These are phyloP conservation scores for Ormosia semicastrata DNA, from an alignment of 306 rosid species.

Conservation along the genomic window DNA sequence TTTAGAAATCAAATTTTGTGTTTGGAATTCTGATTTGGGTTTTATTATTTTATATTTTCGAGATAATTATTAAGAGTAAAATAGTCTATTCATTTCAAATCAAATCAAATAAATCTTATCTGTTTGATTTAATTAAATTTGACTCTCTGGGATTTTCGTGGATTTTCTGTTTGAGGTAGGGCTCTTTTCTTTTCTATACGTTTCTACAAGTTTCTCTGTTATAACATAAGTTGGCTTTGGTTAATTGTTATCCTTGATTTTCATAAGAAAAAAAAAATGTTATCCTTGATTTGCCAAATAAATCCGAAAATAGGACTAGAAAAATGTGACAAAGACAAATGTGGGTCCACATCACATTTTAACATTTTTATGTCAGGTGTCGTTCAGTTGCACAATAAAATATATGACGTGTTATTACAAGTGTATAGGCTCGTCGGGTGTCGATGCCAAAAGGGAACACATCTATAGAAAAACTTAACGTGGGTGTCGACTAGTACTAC, in stretches of 20 bases:
- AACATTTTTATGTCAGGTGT: background rate
- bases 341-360: background rate
- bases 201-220: background rate
- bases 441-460: background rate
- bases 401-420: background rate
- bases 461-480: no score
- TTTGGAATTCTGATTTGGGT: no score
- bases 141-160: background rate
- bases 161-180: background rate
- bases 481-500: no score
- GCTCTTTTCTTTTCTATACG: background rate
- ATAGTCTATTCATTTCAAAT: no score
- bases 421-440: background rate
- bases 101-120: no score
- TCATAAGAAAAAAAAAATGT: no score
- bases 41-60: no score
- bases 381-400: background rate
- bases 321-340: background rate
- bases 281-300: background rate
- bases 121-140: no score
- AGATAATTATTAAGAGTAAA: no score
- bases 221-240: no score
- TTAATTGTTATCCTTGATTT: no score
- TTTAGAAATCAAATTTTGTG: no score
- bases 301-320: background rate